Evolutionary conservation across 352 stramenopile species (phyloP).

Genomic region (Phytophthora sp.): DNA sequence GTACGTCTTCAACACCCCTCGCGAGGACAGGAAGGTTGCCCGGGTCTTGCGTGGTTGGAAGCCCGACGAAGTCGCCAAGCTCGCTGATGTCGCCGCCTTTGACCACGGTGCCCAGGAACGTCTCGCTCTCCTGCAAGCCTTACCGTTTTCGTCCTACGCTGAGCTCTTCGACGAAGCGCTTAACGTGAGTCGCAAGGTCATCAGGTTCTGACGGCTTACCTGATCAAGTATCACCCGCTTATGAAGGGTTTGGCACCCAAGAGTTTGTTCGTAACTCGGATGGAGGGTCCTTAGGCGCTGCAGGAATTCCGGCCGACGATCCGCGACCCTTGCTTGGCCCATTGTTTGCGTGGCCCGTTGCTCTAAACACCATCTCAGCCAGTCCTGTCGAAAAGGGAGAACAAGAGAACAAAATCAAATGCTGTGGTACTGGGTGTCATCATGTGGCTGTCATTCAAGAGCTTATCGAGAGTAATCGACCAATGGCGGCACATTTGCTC

Average conservation of each 20-base stretch:
- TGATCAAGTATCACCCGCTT: constrained; percentile 16
- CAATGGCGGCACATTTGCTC: no score
- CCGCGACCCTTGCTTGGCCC: no score
- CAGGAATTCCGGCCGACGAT: background rate
- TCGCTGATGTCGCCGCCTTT: background rate
- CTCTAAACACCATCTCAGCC: no score
- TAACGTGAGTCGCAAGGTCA: constrained; percentile 21
- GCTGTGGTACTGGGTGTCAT: no score
- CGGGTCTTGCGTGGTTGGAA: constrained; percentile 22
- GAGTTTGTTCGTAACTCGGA: background rate
- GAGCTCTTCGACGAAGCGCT: constrained; percentile 11
- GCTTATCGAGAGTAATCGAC: no score
- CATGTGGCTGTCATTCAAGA: no score
- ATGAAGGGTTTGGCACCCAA: background rate
- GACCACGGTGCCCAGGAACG: constrained; percentile 16
- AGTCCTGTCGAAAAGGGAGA: no score
- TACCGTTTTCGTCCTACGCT: constrained; percentile 12
- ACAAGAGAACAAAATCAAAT: no score
- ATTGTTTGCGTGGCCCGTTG: no score
- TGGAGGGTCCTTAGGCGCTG: background rate
- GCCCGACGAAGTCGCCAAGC: background rate
- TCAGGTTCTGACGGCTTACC: constrained; percentile 19
- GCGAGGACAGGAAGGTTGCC: constrained; percentile 17
- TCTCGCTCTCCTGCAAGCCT: background rate
- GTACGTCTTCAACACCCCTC: no score